These are phyloP conservation scores for Amniculicola lignicola DNA, from an alignment of 495 filamentous ascomycete genomes.

Conservation along the genomic window DNA sequence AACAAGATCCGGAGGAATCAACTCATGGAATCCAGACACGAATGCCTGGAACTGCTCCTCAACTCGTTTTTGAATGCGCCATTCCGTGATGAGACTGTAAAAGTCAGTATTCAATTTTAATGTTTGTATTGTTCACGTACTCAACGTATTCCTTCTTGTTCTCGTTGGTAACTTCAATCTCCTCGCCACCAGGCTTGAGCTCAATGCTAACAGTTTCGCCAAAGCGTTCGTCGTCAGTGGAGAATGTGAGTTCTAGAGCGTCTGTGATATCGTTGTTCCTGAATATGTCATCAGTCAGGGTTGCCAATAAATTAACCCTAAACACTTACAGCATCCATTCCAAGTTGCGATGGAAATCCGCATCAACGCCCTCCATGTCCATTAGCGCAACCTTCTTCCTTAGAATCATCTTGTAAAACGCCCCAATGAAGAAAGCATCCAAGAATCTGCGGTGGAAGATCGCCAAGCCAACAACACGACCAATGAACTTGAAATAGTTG, in stretches of 20 bases:
- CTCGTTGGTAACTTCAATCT: constrained; percentile 91
- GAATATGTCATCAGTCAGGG: constrained; percentile 3
- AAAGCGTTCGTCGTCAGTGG: constrained; percentile 95
- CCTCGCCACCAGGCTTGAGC: constrained; percentile 81
- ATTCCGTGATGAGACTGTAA: constrained; percentile 84
- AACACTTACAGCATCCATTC: constrained; percentile 80
- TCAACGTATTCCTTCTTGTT: constrained; percentile 60
- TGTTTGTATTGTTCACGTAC: constrained; percentile 15
- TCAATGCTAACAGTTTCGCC: constrained; percentile 89
- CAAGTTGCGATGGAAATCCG: constrained; percentile 90
- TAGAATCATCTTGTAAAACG: constrained; percentile 99
- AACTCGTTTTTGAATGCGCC: constrained; percentile 97
- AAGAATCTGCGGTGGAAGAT: constrained; percentile 98
- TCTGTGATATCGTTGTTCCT: constrained; percentile 93
- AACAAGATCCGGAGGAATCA: constrained; percentile 93
- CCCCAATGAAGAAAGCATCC: constrained; percentile 99
- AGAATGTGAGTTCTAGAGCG: constrained; percentile 89
- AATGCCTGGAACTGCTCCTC: constrained; percentile 98
- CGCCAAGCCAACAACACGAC: constrained; percentile 91
- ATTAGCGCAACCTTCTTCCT: constrained; percentile 85
- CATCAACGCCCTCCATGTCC: constrained; percentile 99
- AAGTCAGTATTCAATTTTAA: constrained; percentile 9
- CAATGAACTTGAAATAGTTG: constrained; percentile 99
- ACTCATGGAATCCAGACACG: constrained; percentile 93
- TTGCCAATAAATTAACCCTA: not conserved